Base-by-base conservation (phyloP, 2,329 filamentous ascomycete genomes). In the Sclerotinia subarctica region DNA sequence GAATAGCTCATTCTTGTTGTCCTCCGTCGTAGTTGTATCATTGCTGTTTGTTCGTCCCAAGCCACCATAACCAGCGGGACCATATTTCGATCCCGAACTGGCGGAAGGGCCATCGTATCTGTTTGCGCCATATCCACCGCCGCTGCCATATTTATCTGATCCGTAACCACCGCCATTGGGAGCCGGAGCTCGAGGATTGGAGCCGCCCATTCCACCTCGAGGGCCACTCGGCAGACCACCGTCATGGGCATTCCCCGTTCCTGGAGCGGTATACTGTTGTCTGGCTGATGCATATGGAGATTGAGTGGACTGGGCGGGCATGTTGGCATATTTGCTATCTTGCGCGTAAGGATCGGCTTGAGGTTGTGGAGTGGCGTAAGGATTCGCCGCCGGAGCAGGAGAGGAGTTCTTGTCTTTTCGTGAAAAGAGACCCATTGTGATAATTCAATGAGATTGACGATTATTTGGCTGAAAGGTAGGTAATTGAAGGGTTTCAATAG, bases 1-100 rank as follows among this genome's bases (percentile, higher is more conserved):
- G 53, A 92, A 91, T 5, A 92, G 82, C 38, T 85, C 86, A 75
- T 90, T 85, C 52, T 88, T 83, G 71, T 88, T 84, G 69, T 79
- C 79, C 67, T 88, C 85, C n/a, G 76, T 78, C 2, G 72, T 74
- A 42, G 74, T 73, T 6, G 81, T 80, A 63, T 79, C 79, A 62
- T 76, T 78, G 69, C 80, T 81, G 60, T 80, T 80, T 44, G 77
- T 77, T 60, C 80, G 79, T 57, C 85, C 86, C 68, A 89, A 79
- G 8, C 86, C 86, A 47, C 88, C 87, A 71, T 90, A 90, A 38
- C 87, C 87, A 58, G 85, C 85, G 15, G 83, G 82, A 17, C 85
- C 83, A 68, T 77, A 77, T 73, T 80, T 78, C 69, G 79, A 75
- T 51, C 76, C 76, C 42, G 77, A 71, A 13, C 78, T 70, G 21